Base-by-base conservation (phyloP, 257 asterid genomes). In the Rubia yunnanensis region DNA sequence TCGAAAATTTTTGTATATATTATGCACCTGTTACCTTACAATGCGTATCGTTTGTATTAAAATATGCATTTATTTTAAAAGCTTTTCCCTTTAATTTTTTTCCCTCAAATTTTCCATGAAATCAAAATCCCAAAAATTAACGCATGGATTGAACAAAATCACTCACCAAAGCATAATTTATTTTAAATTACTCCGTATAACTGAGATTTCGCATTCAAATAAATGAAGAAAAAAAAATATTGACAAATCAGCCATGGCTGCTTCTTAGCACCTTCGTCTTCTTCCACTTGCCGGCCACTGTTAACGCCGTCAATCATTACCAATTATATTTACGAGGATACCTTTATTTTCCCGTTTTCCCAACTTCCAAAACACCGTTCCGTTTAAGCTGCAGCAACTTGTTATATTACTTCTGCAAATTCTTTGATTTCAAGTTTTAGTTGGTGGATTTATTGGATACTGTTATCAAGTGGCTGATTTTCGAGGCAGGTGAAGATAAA, bases 251-350 rank as follows among this genome's bases (percentile, higher is more conserved):
- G 60, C 60, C 26, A 59, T 59, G 64, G 41, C 41, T 59, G 15
- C 64, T 88, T 88, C 96, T 56, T 57, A 60, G 94, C 84, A 88
- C 74, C 85, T 86, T 88, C 96, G 75, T 69, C 72, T 28, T 63
- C 61, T 44, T 26, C 71, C 13, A 17, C 46, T 6, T 32, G 73
- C 80, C 80, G 73, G 73, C 71, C 55, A 23, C 67, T 32, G 63
- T 66, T 14, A 46, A 60, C 68, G 65, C 55, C 72, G 23, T 39
- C 32, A 64, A 13, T 20, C 35, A 20, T 38, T 10, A 4, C 3
- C 38, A 0, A 30, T 15, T 55, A 34, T 44, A 44, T 15, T n/a
- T 44, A 44, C 52, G 52, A 15, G 52, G 52, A 44, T 44, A 38
- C 22, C 5, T 23, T 39, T 46, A n/a, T 0, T 3, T 27, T 11